Percentiles rank a stretch among this genome's conserved stretches.
Conservation (phyloP, 306 rosid species). For the Castanea sativa region DNA sequence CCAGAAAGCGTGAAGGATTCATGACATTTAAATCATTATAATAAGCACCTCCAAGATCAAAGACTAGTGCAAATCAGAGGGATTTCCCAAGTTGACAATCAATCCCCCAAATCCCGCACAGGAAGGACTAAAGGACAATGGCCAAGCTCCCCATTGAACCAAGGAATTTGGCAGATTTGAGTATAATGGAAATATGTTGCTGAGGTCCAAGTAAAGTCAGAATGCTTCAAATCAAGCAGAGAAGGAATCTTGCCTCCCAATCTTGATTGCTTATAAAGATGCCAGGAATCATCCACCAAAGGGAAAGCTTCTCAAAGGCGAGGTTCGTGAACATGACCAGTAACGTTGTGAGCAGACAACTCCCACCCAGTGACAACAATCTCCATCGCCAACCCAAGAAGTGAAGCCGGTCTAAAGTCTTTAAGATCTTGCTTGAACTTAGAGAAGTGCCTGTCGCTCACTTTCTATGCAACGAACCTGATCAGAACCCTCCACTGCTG, state of each 20-base stretch:
- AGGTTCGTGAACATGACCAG: no score
- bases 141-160: not conserved
- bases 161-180: not conserved
- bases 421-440: not conserved
- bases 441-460: not conserved
- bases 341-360: no score
- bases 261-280: no score
- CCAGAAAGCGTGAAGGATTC: conserved; percentile 14
- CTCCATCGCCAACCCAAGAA: not conserved
- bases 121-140: not conserved
- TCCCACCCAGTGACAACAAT: not conserved
- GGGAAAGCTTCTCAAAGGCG: no score
- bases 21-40: not conserved
- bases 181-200: not conserved
- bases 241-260: not conserved
- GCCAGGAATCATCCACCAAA: no score
- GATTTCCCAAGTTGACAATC: no score
- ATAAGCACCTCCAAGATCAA: no score
- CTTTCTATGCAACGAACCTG: not conserved
- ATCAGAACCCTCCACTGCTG: no score
- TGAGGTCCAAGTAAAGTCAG: not conserved
- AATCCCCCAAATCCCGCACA: not conserved
- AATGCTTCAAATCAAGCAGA: not conserved
- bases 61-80: no score
- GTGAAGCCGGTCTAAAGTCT: not conserved